A percentile compares a stretch with the other conserved stretches of the same genome.
Conservation (phyloP, 2,329 filamentous ascomycete species). For the Plenodomus tracheiphilus region DNA sequence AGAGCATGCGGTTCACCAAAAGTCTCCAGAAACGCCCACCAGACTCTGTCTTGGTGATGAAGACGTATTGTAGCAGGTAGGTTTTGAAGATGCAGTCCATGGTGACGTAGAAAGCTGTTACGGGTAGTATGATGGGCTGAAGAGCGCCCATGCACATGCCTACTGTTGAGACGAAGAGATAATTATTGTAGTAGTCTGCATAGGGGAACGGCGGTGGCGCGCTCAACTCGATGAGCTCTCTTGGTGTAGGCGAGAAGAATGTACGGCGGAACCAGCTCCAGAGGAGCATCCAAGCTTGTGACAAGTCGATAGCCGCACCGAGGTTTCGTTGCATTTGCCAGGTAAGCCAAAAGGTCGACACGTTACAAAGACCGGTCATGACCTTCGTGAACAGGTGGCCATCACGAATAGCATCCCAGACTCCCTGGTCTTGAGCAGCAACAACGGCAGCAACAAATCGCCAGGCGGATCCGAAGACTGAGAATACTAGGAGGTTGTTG, state of each 20-base stretch:
- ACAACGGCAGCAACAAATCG: conserved; percentile 71
- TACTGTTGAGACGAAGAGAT: conserved; percentile 88
- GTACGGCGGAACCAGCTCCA: conserved; percentile 79
- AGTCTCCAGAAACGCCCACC: conserved; percentile 90
- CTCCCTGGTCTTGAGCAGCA: conserved; percentile 52
- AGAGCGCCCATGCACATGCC: conserved; percentile 80
- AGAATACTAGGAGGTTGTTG: conserved; percentile 94
- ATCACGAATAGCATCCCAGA: conserved; percentile 69
- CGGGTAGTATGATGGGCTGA: conserved; percentile 83
- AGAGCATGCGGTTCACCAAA: conserved; percentile 88
- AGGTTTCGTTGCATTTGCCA: conserved; percentile 92
- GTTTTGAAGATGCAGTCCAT: conserved; percentile 91
- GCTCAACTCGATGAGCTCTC: conserved; percentile 88
- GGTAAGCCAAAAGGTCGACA: conserved; percentile 87
- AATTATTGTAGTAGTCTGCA: conserved; percentile 96
- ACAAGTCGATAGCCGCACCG: conserved; percentile 78
- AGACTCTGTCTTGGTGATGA: conserved; percentile 94
- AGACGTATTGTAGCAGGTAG: conserved; percentile 82
- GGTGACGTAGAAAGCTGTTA: conserved; percentile 84
- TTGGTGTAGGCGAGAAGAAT: conserved; percentile 82
- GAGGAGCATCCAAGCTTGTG: conserved; percentile 79
- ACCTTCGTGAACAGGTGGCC: conserved; percentile 66
- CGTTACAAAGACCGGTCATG: conserved; percentile 75
- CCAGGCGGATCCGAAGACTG: conserved; percentile 87
- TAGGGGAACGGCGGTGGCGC: conserved; percentile 93